Percentiles rank a stretch among this genome's conserved stretches.
Evolutionary conservation across 1,284 basidiomycete species (phyloP).

Genomic region (Sporisorium iseilematis-ciliati): DNA sequence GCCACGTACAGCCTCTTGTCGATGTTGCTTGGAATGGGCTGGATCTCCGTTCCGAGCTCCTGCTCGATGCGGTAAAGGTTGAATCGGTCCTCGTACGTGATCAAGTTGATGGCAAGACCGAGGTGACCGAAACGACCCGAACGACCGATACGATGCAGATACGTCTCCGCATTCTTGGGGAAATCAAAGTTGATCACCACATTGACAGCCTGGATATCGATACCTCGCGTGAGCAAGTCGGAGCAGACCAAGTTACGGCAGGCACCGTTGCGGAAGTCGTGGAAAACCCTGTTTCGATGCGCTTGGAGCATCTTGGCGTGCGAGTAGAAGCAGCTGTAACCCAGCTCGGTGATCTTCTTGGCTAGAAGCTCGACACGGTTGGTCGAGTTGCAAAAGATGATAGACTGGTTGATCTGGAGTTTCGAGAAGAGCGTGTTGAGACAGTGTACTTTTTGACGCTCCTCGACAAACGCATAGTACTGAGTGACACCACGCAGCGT

Average conservation of each 20-base stretch:
- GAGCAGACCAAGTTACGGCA: conserved; percentile 97
- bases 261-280: conserved; percentile 98
- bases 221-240: conserved; percentile 95
- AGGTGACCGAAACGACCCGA: conserved; percentile 97
- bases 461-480: conserved; percentile 99
- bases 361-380: conserved; percentile 98
- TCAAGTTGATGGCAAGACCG: conserved; percentile 93
- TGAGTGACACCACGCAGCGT: conserved; percentile 98
- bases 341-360: conserved; percentile 98
- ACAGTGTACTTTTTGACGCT: conserved; percentile 99
- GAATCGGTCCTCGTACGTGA: conserved; percentile 90
- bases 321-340: conserved; percentile 99
- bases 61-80: conserved; percentile 98
- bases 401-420: conserved; percentile 99
- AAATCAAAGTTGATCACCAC: conserved; percentile 99
- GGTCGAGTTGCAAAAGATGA: conserved; percentile 99
- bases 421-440: conserved; percentile 96
- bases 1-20: conserved; percentile 85
- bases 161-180: conserved; percentile 98
- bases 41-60: conserved; percentile 97
- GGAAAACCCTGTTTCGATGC: conserved; percentile 98
- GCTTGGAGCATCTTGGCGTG: conserved; percentile 99
- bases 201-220: conserved; percentile 99
- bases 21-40: conserved; percentile 90
- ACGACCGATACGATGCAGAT: conserved; percentile 96